A percentile compares a stretch with the other conserved stretches of the same genome.
Conservation (phyloP, 2,329 filamentous ascomycete genomes). For the Xylariaceae sp. region DNA sequence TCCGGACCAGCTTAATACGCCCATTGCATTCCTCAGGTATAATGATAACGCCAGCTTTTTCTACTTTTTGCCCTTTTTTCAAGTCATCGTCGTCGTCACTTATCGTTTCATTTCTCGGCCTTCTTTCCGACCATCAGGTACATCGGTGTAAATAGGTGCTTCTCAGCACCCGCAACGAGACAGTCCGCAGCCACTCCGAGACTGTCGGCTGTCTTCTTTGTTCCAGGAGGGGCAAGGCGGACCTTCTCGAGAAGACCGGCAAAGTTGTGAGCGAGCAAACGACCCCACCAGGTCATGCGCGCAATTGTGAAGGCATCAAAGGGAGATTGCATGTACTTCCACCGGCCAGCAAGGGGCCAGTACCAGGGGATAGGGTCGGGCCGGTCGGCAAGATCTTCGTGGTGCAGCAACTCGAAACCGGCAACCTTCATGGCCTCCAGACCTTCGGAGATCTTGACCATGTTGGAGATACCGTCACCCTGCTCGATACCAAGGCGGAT, state of each 20-base stretch:
- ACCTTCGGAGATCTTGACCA: constrained; percentile 82
- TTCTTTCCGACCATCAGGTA: constrained; percentile 94
- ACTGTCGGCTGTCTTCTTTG: constrained; percentile 91
- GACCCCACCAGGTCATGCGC: constrained; percentile 83
- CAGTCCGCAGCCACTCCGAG: constrained; percentile 76
- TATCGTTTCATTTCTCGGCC: constrained; percentile 45
- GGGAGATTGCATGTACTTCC: constrained; percentile 74
- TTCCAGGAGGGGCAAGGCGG: constrained; percentile 71
- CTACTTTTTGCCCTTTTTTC: background rate
- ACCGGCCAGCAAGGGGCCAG: constrained; percentile 81
- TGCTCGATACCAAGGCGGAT: constrained; percentile 93
- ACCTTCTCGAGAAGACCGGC: constrained; percentile 71
- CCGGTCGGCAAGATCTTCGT: constrained; percentile 81
- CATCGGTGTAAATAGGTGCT: constrained; percentile 98
- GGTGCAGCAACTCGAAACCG: constrained; percentile 75
- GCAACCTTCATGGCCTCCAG: constrained; percentile 77
- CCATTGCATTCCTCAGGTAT: constrained; percentile 2
- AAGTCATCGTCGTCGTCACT: constrained; percentile 15
- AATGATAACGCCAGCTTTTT: background rate
- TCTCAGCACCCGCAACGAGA: constrained; percentile 76
- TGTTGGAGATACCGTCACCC: constrained; percentile 95
- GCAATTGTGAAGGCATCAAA: constrained; percentile 78
- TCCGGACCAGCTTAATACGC: constrained; percentile 1
- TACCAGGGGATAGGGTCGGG: constrained; percentile 82
- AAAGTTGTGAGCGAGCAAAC: constrained; percentile 68